phyloP scores from a whole-genome alignment of 805 yeast species.

The Saccharomycopsis sp. region DNA sequence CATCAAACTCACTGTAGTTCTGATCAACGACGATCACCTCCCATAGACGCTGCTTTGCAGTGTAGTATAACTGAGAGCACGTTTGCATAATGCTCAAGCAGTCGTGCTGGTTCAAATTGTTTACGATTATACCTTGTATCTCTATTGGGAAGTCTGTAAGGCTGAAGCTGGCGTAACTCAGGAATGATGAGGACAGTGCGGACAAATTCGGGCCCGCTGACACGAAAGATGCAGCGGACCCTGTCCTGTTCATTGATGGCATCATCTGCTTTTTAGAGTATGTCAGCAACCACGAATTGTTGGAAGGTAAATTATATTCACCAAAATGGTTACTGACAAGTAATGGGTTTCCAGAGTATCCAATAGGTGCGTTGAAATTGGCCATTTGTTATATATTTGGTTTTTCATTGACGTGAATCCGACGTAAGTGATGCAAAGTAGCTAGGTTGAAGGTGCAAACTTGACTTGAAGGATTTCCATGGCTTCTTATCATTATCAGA shows the following conservation, averaged over 20 bases:
- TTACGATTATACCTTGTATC: background rate
- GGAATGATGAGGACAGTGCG: background rate
- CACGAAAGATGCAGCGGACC: too few relatives aligned
- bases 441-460: background rate
- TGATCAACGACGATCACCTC: slow-evolving; percentile 7
- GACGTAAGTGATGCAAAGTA: background rate
- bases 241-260: background rate
- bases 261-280: background rate
- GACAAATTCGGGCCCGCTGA: background rate
- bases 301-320: slow-evolving; percentile 1
- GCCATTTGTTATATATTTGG: slow-evolving; percentile 3
- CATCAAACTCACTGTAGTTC: slow-evolving; percentile 12
- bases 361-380: slow-evolving; percentile 14
- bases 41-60: slow-evolving; percentile 10
- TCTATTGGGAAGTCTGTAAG: slow-evolving; percentile 13
- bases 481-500: background rate
- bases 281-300: background rate
- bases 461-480: background rate
- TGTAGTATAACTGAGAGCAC: background rate
- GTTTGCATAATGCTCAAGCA: slow-evolving; percentile 7
- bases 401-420: too few relatives aligned
- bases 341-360: slow-evolving; percentile 13
- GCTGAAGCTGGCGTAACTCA: background rate
- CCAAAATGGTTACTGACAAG: slow-evolving; percentile 1
- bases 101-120: slow-evolving; percentile 10